These are phyloP conservation scores for Syncephalastrum monosporum DNA, from an alignment of 371 early-diverging fungal genomes.

Conservation along the genomic window DNA sequence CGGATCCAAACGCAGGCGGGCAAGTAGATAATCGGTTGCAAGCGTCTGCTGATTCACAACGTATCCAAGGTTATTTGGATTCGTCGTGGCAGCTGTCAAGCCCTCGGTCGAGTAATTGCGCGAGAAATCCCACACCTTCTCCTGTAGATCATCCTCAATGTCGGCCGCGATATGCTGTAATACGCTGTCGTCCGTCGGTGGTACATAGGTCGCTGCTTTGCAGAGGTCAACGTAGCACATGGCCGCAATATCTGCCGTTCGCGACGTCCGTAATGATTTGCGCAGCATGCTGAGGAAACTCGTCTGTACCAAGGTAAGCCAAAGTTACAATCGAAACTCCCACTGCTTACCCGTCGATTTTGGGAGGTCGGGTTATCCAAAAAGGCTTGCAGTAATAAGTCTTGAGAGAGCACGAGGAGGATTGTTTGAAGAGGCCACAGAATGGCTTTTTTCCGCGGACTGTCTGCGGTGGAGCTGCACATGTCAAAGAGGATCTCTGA, in stretches of 20 bases:
- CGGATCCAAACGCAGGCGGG: conserved; percentile 70
- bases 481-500: conserved; percentile 78
- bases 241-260: conserved; percentile 69
- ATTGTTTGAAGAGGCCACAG: conserved; percentile 85
- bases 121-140: conserved; percentile 68
- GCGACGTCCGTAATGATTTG: conserved; percentile 60
- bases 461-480: conserved; percentile 69
- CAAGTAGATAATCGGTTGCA: conserved; percentile 69
- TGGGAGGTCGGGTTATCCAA: conserved; percentile 29
- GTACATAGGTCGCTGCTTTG: conserved; percentile 71
- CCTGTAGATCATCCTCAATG: conserved; percentile 73
- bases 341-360: conserved; percentile 36
- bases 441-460: conserved; percentile 56
- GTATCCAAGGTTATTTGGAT: conserved; percentile 41
- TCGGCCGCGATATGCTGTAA: conserved; percentile 68
- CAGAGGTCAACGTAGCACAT: conserved; percentile 80
- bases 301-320: conserved; percentile 24
- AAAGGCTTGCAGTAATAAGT: conserved; percentile 61
- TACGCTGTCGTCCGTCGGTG: conserved; percentile 62
- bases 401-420: conserved; percentile 74
- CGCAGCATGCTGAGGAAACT: conserved; percentile 65
- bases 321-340: background rate
- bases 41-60: conserved; percentile 50
- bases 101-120: conserved; percentile 28
- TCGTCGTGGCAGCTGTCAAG: conserved; percentile 39